Evolutionary conservation across 179 eudicot genomes (phyloP), one percentile per base, ranked within the genome.

Genomic region (Vitellaria paradoxa): DNA sequence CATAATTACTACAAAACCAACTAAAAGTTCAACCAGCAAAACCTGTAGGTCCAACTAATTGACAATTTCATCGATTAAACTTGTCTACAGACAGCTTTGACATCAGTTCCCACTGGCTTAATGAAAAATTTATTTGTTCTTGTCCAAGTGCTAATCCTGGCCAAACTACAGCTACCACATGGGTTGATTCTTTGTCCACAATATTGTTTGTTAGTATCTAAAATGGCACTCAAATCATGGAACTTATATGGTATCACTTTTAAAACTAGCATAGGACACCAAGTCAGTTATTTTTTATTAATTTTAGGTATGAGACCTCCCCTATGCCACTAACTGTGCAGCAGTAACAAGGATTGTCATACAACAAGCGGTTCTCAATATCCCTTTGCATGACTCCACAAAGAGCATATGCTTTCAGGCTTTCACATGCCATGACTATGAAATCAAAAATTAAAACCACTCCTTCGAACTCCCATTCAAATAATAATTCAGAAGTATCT

Each of bases 351-450:
- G 30, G 14, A 69, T 13, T 30, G 10, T 46, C 2, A 70, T 55
- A 23, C 7, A 55, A 5, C 17, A 12, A 52, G 9, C 17, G 17
- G 9, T 45, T 47, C 21, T 47, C 7, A 6, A 3, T 13, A 20
- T 49, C 15, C 57, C 72, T 45, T 69, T n/a, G 2, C 23, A 21
- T 23, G 40, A 68, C 59, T 9, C 23, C 47, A 40, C 1, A 66
- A 40, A 66, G 50, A 69, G 57, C 24, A 47, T 42, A 46, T 46
- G 73, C 23, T 20, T 21, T 69, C 40, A 49, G 59, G 57, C 18
- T 30, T 69, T 69, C 57, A 11, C 57, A 67, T 69, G 17, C 73
- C 59, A 69, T 21, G 17, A 71, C 24, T 71, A 71, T 9, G 47
- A 71, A 1, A 69, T 69, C 17, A 3, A 12, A 68, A 68, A 18